Evolutionary conservation across 345 rosid genomes (phyloP), one percentile per base, ranked within the genome.

Genomic region (Salix dunnii): DNA sequence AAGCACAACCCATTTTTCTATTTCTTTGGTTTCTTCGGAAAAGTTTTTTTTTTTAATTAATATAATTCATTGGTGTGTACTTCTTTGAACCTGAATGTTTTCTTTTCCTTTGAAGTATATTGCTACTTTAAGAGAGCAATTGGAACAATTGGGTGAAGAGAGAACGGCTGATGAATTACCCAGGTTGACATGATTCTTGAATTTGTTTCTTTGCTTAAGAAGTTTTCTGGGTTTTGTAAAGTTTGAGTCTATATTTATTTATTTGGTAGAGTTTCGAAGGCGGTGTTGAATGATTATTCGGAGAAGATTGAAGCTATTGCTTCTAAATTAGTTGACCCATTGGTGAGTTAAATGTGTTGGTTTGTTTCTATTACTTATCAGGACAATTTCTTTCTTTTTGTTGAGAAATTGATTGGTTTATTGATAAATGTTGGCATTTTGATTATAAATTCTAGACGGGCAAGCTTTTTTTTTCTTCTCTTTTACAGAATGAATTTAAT

Each of bases 241-340:
- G 28, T 33, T 31, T 6, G 36, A 53, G 13, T 49, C 25, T 40
- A 20, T 62, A 31, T 61, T 36, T 18, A 42, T 40, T 67, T 2
- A 58, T 74, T 68, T 33, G 7, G 12, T 86, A 94, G 96, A 78
- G 76, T 92, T 79, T 86, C 98, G 30, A 91, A 90, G 81, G 91
- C 90, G 28, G 86, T 81, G 84, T 71, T 89, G 80, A 94, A 89
- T 86, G 97, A 91, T 18, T 94, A 91, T 81, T 88, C 92, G 27
- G 91, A 91, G 81, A 89, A 86, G 88, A 87, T 92, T 76, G 94
- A 94, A 84, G 87, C 82, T 27, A 78, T 94, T 84, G 97, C 94
- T 80, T 88, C 92, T 48, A 86, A 33, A 55, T 71, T 94, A 69
- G 86, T 85, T 79, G 75, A 84, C 49, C 82, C 85, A 73, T 64